Evolutionary conservation across 306 rosid species (phyloP), one percentile per base, ranked within the genome.

Genomic region (Carpinus fangiana): DNA sequence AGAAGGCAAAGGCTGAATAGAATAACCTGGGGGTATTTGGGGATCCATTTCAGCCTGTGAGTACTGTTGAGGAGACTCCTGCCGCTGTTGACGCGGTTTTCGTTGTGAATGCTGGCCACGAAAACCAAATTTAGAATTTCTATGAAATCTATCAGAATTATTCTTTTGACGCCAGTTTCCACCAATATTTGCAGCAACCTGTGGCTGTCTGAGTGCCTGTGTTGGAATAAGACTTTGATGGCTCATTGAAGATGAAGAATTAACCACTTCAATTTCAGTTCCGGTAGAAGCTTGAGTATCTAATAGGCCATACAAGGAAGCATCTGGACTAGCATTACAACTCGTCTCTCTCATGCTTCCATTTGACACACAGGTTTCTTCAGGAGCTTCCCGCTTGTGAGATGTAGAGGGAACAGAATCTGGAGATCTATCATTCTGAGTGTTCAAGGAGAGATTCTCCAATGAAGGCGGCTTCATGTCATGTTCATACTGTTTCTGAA

Each of bases 91-190:
- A 81, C 83, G 78, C 60, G 82, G 86, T 78, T 74, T 89, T 82
- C 86, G 84, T 43, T 84, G 89, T 14, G 85, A 72, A 38, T 84
- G 82, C 73, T 47, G 51, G 0, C 86, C 85, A 23, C 46, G 86
- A 78, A 72, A 28, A 60, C 79, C 86, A 82, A 82, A 77, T 68
- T 86, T 83, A 60, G 85, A 77, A 65, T 88, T 90, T 84, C 85
- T 81, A 38, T 54, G 84, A 71, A 85, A 57, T 79, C 79, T 90
- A 68, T 88, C 87, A 61, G 84, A 41, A 80, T 74, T 76, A 76
- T 77, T 79, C 66, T 4, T 74, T 36, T 80, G 88, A 83, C 76
- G 85, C 90, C 90, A 76, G 43, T 85, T 88, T 73, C 87, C 86
- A 72, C 82, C 74, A 26, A 79, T 70, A 65, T 80, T 79, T 78